Evolutionary conservation across 495 filamentous ascomycete genomes (phyloP).

Genomic region (Penicillium egyptiacum): DNA sequence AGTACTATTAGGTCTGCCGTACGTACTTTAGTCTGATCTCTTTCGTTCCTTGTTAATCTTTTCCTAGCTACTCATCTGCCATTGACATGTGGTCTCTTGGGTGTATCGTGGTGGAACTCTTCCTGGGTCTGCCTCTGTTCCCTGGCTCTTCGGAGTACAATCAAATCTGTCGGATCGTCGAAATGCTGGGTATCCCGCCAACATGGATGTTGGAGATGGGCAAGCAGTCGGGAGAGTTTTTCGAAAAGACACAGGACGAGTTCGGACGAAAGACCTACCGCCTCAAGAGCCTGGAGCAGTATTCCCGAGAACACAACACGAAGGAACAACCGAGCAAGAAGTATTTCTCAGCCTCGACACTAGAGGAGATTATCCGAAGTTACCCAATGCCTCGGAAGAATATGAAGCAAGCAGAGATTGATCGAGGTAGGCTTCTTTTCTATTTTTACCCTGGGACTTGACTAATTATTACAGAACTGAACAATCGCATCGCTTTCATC

Average conservation of each 20-base stretch:
- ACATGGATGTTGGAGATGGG: slow-evolving; percentile 99
- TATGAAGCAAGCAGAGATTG: slow-evolving; percentile 97
- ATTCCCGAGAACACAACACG: slow-evolving; percentile 87
- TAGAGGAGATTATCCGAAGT: slow-evolving; percentile 94
- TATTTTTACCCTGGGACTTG: slow-evolving; percentile 16
- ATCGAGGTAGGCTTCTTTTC: slow-evolving; percentile 70
- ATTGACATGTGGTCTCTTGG: slow-evolving; percentile 99
- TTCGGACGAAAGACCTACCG: slow-evolving; percentile 88
- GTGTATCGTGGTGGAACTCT: slow-evolving; percentile 98
- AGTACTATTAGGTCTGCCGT: slow-evolving; percentile 87
- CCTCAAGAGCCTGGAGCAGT: slow-evolving; percentile 96
- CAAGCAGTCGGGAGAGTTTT: slow-evolving; percentile 96
- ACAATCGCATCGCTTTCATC: slow-evolving; percentile 96
- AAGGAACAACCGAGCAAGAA: slow-evolving; percentile 99
- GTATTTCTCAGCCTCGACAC: slow-evolving; percentile 90
- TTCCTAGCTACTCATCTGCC: slow-evolving; percentile 82
- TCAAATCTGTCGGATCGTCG: slow-evolving; percentile 93
- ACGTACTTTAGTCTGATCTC: slow-evolving; percentile 28
- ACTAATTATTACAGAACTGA: slow-evolving; percentile 71
- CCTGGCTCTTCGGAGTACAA: slow-evolving; percentile 99
- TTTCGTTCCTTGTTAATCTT: slow-evolving; percentile 17
- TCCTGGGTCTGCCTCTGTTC: slow-evolving; percentile 92
- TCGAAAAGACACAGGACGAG: slow-evolving; percentile 90
- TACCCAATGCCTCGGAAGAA: slow-evolving; percentile 99
- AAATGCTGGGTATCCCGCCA: slow-evolving; percentile 95